Evolutionary conservation across 108 stramenopile species (phyloP), one percentile per base, ranked within the genome.

Genomic region (Nitzschia sp.): DNA sequence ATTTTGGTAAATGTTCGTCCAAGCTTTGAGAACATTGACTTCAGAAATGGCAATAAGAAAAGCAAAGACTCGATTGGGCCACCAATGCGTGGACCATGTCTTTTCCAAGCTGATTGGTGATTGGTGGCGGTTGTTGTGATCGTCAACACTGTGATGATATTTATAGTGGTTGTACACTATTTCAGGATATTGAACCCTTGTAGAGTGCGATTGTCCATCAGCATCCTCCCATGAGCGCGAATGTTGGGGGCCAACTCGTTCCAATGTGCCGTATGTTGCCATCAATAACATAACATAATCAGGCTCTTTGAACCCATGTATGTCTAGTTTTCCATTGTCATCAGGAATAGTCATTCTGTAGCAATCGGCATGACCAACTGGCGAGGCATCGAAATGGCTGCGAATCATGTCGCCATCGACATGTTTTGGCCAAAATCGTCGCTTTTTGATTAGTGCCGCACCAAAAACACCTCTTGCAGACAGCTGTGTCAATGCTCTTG

Each of bases 241-340:
- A n/a, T 54, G n/a, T n/a, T 2, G 27, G 17, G 18, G 31, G 47
- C 47, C 54, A 18, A n/a, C 19, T 3, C 54, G 49, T 1, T 53
- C 23, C 58, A 70, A 5, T 21, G 75, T 23, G 8, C 75, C 75
- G 29, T 61, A 63, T 18, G 68, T 70, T 1, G 69, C 21, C 75
- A 76, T 70, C 29, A 76, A 46, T 1, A 8, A 2, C 68, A 70
- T 70, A 2, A 70, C 48, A 29, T 70, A 70, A 19, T 76, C 75
- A 1, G 69, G 68, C 17, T 77, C 76, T 69, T 77, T 77, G 61
- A 77, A 70, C 1, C 47, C 46, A 61, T 51, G 53, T 35, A 76
- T 61, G 11, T 64, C n/a, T 26, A 66, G 68, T 1, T 45, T 28
- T 1, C 19, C 4, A 15, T 42, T 8, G 33, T 48, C 42, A 30